These are phyloP conservation scores for Cyberlindnera xylosilytica DNA, from an alignment of 805 yeast genomes.

Conservation along the genomic window DNA sequence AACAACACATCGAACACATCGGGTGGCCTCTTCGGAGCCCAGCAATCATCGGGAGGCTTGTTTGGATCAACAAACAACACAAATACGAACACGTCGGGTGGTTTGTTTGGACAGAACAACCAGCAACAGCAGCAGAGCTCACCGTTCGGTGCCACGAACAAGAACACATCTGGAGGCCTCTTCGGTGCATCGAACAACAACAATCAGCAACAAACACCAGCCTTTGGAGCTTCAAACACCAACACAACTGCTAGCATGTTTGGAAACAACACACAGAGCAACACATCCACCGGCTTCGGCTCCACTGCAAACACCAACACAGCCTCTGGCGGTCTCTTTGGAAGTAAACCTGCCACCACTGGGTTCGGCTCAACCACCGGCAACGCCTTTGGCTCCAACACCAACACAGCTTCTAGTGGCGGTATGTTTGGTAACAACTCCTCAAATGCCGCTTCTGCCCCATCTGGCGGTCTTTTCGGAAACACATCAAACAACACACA, in stretches of 20 bases:
- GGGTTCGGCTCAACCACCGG: slow-evolving; percentile 2
- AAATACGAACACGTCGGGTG: slow-evolving; percentile 13
- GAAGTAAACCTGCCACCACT: slow-evolving; percentile 8
- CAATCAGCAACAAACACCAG: not conserved
- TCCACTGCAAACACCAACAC: slow-evolving; percentile 12
- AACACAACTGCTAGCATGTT: not conserved
- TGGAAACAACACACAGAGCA: not conserved
- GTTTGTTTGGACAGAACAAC: slow-evolving; percentile 11
- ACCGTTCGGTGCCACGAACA: not conserved
- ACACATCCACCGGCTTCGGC: not conserved
- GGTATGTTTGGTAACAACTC: slow-evolving; percentile 16
- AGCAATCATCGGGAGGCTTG: slow-evolving; percentile 29
- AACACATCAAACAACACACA: slow-evolving; percentile 2
- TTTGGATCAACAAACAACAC: slow-evolving; percentile 35
- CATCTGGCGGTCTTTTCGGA: slow-evolving; percentile 6
- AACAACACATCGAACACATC: slow-evolving; percentile 4
- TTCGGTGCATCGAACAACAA: slow-evolving; percentile 36
- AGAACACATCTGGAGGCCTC: slow-evolving; percentile 29
- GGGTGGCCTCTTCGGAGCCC: slow-evolving; percentile 41
- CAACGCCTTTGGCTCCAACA: slow-evolving; percentile 9
- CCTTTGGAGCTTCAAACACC: not conserved
- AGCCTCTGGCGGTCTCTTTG: slow-evolving; percentile 21
- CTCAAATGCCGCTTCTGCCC: not conserved
- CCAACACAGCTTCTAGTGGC: slow-evolving; percentile 24
- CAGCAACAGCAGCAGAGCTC: slow-evolving; percentile 2